These are phyloP conservation scores for Cronartium quercuum DNA, from an alignment of 1,284 basidiomycete genomes.

Conservation along the genomic window DNA sequence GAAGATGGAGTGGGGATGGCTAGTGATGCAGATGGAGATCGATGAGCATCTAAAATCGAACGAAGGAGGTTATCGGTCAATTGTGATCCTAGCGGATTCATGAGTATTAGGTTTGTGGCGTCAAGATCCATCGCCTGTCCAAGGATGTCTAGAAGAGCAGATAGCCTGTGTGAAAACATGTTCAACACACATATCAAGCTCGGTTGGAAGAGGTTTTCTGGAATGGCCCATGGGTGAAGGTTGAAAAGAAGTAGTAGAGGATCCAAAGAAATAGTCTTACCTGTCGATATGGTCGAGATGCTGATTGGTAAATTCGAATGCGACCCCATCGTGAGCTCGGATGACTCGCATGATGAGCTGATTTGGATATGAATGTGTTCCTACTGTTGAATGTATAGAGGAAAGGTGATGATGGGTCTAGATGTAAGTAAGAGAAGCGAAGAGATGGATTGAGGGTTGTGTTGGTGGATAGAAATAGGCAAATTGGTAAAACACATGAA, in stretches of 20 bases:
- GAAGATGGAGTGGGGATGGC: not conserved
- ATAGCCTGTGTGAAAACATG: not conserved
- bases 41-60: slow-evolving; percentile 15
- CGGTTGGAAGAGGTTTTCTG: not conserved
- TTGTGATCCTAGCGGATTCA: slow-evolving; percentile 33
- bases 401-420: not conserved
- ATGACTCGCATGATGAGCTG: slow-evolving; percentile 27
- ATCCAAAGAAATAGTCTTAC: slow-evolving; percentile 4
- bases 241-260: not conserved
- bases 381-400: not conserved
- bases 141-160: slow-evolving; percentile 12
- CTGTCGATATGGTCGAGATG: slow-evolving; percentile 6
- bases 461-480: too few relatives aligned
- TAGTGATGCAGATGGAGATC: not conserved
- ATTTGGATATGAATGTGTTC: not conserved
- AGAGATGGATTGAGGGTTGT: too few relatives aligned
- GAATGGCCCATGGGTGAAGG: not conserved
- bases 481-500: too few relatives aligned
- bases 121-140: slow-evolving; percentile 15
- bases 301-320: slow-evolving; percentile 28
- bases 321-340: slow-evolving; percentile 31
- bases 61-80: slow-evolving; percentile 25
- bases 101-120: slow-evolving; percentile 19
- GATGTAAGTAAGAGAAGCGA: too few relatives aligned
- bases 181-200: not conserved